Percentiles rank a stretch among this genome's conserved stretches.
Conservation (phyloP, 169 alveolate genomes). For the Cyclospora cayetanensis region DNA sequence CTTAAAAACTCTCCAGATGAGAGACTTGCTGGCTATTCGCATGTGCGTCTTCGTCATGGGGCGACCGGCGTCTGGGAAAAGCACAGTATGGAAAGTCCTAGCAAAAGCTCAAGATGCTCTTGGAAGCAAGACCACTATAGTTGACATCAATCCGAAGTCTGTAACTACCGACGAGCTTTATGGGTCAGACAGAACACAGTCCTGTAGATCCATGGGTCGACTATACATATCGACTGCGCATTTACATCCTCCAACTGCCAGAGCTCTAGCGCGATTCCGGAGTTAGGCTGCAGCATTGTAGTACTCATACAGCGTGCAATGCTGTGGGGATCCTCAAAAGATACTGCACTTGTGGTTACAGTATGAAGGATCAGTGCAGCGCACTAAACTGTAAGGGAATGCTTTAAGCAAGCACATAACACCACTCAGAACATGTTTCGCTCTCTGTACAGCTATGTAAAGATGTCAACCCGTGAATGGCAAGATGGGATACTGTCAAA, state of each 20-base stretch:
- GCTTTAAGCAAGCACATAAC: too few species aligned
- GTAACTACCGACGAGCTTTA: conserved; percentile 92
- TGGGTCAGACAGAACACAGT: too few species aligned
- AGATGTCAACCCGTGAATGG: conserved; percentile 94
- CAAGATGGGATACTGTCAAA: conserved; percentile 94
- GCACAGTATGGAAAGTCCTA: conserved; percentile 93
- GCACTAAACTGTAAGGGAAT: too few species aligned
- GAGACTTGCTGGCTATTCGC: conserved; percentile 93
- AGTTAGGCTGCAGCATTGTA: too few species aligned
- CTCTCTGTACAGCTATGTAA: conserved; percentile 79
- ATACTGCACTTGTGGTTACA: too few species aligned
- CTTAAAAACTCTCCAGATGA: conserved; percentile 91
- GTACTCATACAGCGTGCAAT: too few species aligned
- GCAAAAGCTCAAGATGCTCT: conserved; percentile 93
- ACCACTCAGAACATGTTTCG: not conserved
- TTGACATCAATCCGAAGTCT: conserved; percentile 93
- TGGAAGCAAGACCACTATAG: conserved; percentile 91
- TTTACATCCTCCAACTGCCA: too few species aligned
- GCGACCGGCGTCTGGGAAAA: conserved; percentile 95
- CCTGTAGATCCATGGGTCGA: too few species aligned
- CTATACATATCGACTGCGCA: too few species aligned
- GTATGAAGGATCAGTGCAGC: too few species aligned
- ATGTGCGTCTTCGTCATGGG: conserved; percentile 98
- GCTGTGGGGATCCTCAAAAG: too few species aligned
- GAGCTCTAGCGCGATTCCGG: too few species aligned